These are phyloP conservation scores for Francoa sonchifolia DNA, from an alignment of 441 rosid genomes.

Conservation along the genomic window DNA sequence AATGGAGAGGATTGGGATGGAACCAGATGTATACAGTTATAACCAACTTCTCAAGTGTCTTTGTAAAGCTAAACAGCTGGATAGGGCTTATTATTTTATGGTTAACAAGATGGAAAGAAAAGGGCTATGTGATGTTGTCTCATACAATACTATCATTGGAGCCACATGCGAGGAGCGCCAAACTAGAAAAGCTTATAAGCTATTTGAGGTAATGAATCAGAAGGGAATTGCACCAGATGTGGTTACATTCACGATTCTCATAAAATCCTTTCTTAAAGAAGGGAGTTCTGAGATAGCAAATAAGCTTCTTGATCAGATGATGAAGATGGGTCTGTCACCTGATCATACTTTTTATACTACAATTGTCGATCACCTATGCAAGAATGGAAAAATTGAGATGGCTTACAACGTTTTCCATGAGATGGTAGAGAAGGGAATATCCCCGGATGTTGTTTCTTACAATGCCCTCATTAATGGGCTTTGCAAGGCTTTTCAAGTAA, in stretches of 20 bases:
- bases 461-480: conserved; percentile 73
- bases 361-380: conserved; percentile 64
- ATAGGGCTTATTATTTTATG: conserved; percentile 47
- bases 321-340: conserved; percentile 38
- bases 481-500: conserved; percentile 48
- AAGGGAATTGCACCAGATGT: conserved; percentile 57
- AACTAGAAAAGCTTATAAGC: conserved; percentile 39
- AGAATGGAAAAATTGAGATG: conserved; percentile 50
- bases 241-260: conserved; percentile 63
- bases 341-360: conserved; percentile 70
- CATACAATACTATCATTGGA: conserved; percentile 65
- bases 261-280: conserved; percentile 53
- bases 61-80: conserved; percentile 43
- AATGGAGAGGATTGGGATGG: conserved; percentile 64
- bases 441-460: conserved; percentile 63
- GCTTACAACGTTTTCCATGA: conserved; percentile 51
- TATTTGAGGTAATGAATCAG: conserved; percentile 58
- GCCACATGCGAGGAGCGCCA: conserved; percentile 41
- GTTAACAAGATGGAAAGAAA: conserved; percentile 50
- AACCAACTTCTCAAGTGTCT: conserved; percentile 66
- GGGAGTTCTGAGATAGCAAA: conserved; percentile 47
- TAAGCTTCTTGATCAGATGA: conserved; percentile 61
- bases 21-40: conserved; percentile 69
- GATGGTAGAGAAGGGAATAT: conserved; percentile 59
- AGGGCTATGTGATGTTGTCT: conserved; percentile 62